Evolutionary conservation across 2,329 filamentous ascomycete genomes (phyloP).

Genomic region (Fonsecaea multimorphosa): DNA sequence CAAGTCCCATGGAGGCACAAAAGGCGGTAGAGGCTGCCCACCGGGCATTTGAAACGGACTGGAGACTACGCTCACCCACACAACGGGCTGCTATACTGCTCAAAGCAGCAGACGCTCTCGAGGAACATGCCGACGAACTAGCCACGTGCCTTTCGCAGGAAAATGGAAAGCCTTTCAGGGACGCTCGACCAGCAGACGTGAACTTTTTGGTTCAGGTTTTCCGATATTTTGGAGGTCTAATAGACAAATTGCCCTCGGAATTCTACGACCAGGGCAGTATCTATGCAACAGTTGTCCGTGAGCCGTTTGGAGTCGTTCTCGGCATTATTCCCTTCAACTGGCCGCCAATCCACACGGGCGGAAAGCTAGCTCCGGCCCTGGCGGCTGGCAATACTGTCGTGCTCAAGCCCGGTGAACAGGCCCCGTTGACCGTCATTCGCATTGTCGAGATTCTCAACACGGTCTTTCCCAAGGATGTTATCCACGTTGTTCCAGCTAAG

Average conservation of each 20-base stretch:
- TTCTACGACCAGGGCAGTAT: constrained; percentile 28
- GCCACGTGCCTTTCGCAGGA: constrained; percentile 38
- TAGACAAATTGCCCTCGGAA: constrained; percentile 31
- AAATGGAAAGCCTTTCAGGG: constrained; percentile 40
- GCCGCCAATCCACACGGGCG: constrained; percentile 53
- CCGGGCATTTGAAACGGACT: constrained; percentile 25
- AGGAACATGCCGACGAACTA: constrained; percentile 35
- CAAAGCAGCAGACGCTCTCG: constrained; percentile 24
- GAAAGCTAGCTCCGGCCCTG: constrained; percentile 44
- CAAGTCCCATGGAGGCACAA: constrained; percentile 17
- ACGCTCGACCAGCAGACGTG: constrained; percentile 36
- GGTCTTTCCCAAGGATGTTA: constrained; percentile 43
- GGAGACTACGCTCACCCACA: constrained; percentile 17
- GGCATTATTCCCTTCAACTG: constrained; percentile 66
- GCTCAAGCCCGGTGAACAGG: constrained; percentile 45
- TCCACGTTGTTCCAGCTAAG: constrained; percentile 54
- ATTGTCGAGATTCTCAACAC: constrained; percentile 43
- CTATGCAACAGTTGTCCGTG: constrained; percentile 20
- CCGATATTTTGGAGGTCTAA: constrained; percentile 39
- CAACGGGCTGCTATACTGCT: constrained; percentile 20
- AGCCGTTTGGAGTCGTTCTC: constrained; percentile 41
- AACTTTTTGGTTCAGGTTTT: constrained; percentile 36
- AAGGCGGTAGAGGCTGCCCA: constrained; percentile 20
- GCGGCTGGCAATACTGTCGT: constrained; percentile 48
- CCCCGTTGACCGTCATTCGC: constrained; percentile 44